Evolutionary conservation across 192 early-diverging fungal genomes (phyloP).

Genomic region (Phlyctochytrium planicorne): DNA sequence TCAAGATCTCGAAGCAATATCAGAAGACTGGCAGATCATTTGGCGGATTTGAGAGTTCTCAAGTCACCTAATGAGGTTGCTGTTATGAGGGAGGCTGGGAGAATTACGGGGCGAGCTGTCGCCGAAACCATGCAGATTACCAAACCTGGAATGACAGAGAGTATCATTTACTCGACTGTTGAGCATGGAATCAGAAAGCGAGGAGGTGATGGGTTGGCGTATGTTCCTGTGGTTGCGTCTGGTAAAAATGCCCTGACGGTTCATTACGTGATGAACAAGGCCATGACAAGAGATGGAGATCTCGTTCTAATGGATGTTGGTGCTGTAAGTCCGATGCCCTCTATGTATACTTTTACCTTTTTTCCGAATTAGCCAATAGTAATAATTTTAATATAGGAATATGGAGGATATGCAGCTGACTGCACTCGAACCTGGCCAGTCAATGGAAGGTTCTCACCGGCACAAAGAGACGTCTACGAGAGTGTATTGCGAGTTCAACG

Average conservation of each 20-base stretch:
- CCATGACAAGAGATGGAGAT: slow-evolving; percentile 68
- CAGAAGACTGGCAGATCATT: slow-evolving; percentile 54
- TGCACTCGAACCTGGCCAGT: slow-evolving; percentile 94
- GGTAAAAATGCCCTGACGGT: slow-evolving; percentile 87
- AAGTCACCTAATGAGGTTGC: slow-evolving; percentile 78
- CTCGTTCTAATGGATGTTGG: slow-evolving; percentile 91
- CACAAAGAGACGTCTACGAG: slow-evolving; percentile 82
- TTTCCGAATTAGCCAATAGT: no score
- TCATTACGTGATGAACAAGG: slow-evolving; percentile 93
- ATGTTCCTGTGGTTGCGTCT: slow-evolving; percentile 95
- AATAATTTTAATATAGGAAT: slow-evolving; percentile 58
- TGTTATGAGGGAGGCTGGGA: slow-evolving; percentile 74
- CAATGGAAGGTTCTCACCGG: slow-evolving; percentile 75
- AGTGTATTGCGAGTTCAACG: slow-evolving; percentile 83
- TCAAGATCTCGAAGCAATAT: not conserved
- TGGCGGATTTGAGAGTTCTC: slow-evolving; percentile 73
- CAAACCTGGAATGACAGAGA: slow-evolving; percentile 68
- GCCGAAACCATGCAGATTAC: slow-evolving; percentile 75
- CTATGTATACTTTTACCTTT: no score
- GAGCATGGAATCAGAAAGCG: slow-evolving; percentile 67
- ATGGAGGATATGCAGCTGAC: slow-evolving; percentile 86
- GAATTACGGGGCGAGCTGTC: slow-evolving; percentile 80
- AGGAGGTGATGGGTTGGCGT: slow-evolving; percentile 71
- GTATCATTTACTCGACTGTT: slow-evolving; percentile 71
- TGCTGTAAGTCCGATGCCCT: no score